A percentile compares a stretch with the other conserved stretches of the same genome.
Evolutionary conservation across 2,329 filamentous ascomycete species (phyloP).

Genomic region (Pestalotiopsis sp.): DNA sequence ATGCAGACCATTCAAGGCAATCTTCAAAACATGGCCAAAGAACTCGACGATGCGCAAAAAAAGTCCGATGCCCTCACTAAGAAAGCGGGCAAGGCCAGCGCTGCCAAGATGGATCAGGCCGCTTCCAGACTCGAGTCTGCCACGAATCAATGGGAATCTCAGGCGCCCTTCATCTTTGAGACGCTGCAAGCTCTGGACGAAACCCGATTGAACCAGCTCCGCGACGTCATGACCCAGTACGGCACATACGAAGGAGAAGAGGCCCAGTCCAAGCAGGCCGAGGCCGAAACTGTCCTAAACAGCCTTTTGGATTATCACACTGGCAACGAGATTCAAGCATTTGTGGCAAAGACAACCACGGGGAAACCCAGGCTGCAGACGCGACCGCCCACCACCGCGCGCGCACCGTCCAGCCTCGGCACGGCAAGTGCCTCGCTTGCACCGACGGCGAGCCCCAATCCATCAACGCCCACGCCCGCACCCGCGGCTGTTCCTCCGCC

Average conservation of each 20-base stretch:
- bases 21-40: conserved; percentile 77
- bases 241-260: conserved; percentile 92
- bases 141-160: conserved; percentile 87
- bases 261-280: conserved; percentile 73
- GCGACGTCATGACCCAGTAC: conserved; percentile 88
- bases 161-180: conserved; percentile 94
- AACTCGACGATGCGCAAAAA: conserved; percentile 82
- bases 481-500: background rate
- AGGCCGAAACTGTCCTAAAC: conserved; percentile 80
- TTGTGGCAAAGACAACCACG: conserved; percentile 49
- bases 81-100: conserved; percentile 77
- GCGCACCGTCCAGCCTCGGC: conserved; percentile 43
- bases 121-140: conserved; percentile 75
- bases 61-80: conserved; percentile 82
- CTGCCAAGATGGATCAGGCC: conserved; percentile 77
- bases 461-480: background rate
- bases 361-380: conserved; percentile 49
- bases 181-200: conserved; percentile 90
- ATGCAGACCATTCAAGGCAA: conserved; percentile 84
- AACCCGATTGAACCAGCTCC: conserved; percentile 82
- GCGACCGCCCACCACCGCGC: conserved; percentile 38
- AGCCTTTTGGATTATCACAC: conserved; percentile 86
- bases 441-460: conserved; percentile 29
- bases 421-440: conserved; percentile 29
- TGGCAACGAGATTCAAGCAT: conserved; percentile 81